Base-by-base conservation (phyloP, 345 rosid genomes). In the Hibiscus tridactylites region DNA sequence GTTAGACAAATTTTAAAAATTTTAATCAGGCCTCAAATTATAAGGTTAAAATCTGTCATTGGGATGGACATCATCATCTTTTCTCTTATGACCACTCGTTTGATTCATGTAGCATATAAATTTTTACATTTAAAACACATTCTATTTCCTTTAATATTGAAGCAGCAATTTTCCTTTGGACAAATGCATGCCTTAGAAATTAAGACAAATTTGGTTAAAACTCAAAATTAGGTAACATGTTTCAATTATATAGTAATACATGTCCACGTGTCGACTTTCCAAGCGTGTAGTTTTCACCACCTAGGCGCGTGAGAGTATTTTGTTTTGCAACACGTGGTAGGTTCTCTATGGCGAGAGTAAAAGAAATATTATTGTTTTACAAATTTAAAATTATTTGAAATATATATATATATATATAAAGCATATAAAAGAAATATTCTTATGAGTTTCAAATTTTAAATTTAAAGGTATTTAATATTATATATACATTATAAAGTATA, bases 361-460 rank as follows among this genome's bases (percentile, higher is more conserved):
- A 35, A 35, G 39, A 35, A 35, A 5, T 35, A 5, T 35, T 4
- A 6, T 35, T 5, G 6, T 31, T 5, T 4, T 35, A 35, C 39
- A 35, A 35, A 4, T 35, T 35, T 35, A 35, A 35, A 35, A 35
- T 35, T n/a, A n/a, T n/a, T n/a, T n/a, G n/a, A n/a, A n/a, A n/a
- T n/a, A n/a, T n/a, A n/a, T n/a, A n/a, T n/a, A n/a, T n/a, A n/a
- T 35, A 35, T 4, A 2, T 64, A 2, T 46, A 17, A 65, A 8
- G 19, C 1, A 24, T 65, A 31, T 7, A 13, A 44, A 35, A n/a
- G 17, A 62, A 9, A 4, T 60, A 16, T 50, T 50, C 17, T 65
- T 6, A 15, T 46, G 19, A 7, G 6, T 66, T 66, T 66, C 57
- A 66, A 66, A 66, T 66, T 66, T 66, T 26, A 66, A 66, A 5